Conservation (phyloP, 305 asterid species). For the Vinca major region DNA sequence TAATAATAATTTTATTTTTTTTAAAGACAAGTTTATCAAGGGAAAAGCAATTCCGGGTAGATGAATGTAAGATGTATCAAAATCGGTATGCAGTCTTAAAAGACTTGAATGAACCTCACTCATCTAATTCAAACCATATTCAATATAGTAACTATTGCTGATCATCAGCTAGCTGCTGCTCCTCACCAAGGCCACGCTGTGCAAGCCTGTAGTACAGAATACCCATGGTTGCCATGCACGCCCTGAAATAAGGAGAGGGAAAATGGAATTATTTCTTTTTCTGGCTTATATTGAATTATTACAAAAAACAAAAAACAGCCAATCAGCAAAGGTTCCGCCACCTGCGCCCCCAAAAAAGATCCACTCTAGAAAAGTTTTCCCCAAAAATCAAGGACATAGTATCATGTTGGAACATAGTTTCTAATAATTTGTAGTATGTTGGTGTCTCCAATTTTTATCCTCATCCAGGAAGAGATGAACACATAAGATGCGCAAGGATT, state of each 20-base stretch:
- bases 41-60: neutral
- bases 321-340: too few species aligned
- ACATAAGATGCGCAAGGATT: too few species aligned
- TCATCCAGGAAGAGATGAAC: too few species aligned
- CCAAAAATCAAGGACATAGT: too few species aligned
- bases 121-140: neutral
- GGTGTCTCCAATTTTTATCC: too few species aligned
- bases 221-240: conserved; percentile 97
- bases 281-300: neutral
- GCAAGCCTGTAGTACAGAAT: conserved; percentile 80
- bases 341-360: too few species aligned
- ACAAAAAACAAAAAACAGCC: neutral
- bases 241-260: conserved; percentile 39
- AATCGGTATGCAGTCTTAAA: neutral
- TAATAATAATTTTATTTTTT: too few species aligned
- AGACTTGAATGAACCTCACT: neutral
- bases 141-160: conserved; percentile 31
- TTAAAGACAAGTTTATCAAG: neutral
- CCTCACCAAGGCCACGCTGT: conserved; percentile 63
- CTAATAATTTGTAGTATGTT: too few species aligned
- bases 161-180: conserved; percentile 34
- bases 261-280: conserved; percentile 5
- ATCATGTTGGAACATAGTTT: too few species aligned
- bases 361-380: too few species aligned
- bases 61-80: neutral